Evolutionary conservation across 768 basidiomycete species (phyloP), one percentile per base, ranked within the genome.

Genomic region (Coprinellus micaceus): DNA sequence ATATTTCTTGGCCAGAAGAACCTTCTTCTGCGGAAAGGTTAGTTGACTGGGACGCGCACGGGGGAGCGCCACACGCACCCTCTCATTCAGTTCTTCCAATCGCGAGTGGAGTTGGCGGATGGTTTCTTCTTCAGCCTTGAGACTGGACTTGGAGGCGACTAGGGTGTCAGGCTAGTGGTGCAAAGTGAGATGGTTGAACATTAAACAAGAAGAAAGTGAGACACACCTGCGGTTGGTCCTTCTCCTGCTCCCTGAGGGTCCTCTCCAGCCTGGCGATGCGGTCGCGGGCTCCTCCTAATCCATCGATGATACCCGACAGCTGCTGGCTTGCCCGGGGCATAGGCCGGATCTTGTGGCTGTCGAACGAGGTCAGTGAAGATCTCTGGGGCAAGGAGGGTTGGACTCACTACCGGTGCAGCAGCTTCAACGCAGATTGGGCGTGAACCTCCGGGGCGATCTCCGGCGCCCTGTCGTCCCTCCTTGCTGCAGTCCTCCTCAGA

Each of bases 391-490:
- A n/a, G n/a, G n/a, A n/a, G n/a, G 24, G n/a, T 43, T 19, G 46
- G 22, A 75, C 89, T 66, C 64, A 89, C 89, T 89, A 92, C 67
- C 84, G 81, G 65, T 89, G 85, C 53, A 92, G 75, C 62, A 85
- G 90, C 69, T 85, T 89, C 58, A 88, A 65, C 0, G 90, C 88
- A 9, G 90, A 90, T 58, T 83, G 75, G 0, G 83, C 86, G 67
- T 89, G 91, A 13, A 88, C 77, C 66, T 91, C 89, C 5, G 89
- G 88, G 22, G 88, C 85, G 7, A 80, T 72, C 21, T 84, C 83
- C 43, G 62, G 58, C 41, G 73, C 72, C 36, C 68, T 69, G 53
- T 74, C 74, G 43, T 74, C 74, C 51, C 70, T 76, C 63, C 68
- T 78, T 33, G 63, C 61, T 4, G 71, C 64, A 24, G 67, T 73